phyloP scores from a whole-genome alignment of 345 rosid genomes.

The Eucalyptus guilfoylei region DNA sequence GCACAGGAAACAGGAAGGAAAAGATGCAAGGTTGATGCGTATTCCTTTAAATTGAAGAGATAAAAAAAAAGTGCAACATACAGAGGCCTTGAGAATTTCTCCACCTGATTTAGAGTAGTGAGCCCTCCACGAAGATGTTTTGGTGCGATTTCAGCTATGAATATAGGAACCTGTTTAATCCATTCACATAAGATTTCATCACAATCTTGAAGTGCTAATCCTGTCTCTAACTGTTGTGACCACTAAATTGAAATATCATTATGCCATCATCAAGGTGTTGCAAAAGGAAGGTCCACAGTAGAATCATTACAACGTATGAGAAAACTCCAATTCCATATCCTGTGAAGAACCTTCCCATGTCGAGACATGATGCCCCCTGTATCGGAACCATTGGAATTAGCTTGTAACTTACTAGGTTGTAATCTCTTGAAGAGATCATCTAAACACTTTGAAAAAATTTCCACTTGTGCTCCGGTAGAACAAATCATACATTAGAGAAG shows the following conservation, averaged over 20 bases:
- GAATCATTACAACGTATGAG: slow-evolving; percentile 68
- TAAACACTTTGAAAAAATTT: background rate
- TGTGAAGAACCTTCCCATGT: slow-evolving; percentile 73
- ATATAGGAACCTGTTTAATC: slow-evolving; percentile 57
- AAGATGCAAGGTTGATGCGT: background rate
- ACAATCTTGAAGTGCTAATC: background rate
- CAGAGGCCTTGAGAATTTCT: background rate
- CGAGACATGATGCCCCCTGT: slow-evolving; percentile 58
- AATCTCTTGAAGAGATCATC: background rate
- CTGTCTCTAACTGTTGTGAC: background rate
- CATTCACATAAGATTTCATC: background rate
- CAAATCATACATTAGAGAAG: slow-evolving; percentile 33
- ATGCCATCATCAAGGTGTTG: background rate
- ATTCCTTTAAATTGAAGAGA: background rate
- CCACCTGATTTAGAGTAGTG: slow-evolving; percentile 67
- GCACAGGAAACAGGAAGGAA: background rate
- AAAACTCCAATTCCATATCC: slow-evolving; percentile 90
- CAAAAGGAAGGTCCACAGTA: background rate
- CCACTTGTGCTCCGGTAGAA: background rate
- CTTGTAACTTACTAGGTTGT: background rate
- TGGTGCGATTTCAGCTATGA: slow-evolving; percentile 88
- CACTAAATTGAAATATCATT: background rate
- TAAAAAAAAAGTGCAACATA: background rate
- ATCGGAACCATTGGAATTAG: background rate
- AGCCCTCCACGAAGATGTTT: slow-evolving; percentile 87